Evolutionary conservation across 345 rosid species (phyloP), one percentile per base, ranked within the genome.

Genomic region (Eucalyptus regnans): DNA sequence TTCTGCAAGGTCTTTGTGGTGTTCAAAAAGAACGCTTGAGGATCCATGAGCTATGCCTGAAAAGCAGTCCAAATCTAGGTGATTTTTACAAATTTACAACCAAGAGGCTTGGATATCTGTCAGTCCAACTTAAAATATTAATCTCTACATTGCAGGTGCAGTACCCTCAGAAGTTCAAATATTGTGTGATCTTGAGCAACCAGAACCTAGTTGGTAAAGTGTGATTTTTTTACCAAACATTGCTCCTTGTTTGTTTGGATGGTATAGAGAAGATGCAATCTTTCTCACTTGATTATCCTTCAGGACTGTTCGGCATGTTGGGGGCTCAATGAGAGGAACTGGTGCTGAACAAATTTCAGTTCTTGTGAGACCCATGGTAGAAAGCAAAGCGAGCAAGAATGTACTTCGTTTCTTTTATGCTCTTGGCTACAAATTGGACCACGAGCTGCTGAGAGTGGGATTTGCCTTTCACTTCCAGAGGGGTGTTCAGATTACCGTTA

Each of bases 331-430:
- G 97, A 92, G 98, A 90, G 99, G 99, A 86, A 93, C 98, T 48
- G 98, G 99, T 86, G 99, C 99, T 33, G 99, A 98, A 86, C 98
- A 98, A 91, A 92, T 98, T 87, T 94, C 98, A 31, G 97, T 97
- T 90, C 91, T 98, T 83, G 98, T 98, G 2, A 94, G 99, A 92
- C 93, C 90, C 64, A 94, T 95, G 98, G 92, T 96, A 81, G 99
- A 97, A 86, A 97, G 99, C 91, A 98, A 96, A 95, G 97, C 95
- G n/a, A 97, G 99, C 97, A 97, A 96, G 96, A 97, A 96, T 49
- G 98, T 93, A 17, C 92, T 97, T 86, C 94, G 95, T 17, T 88
- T 96, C 87, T 98, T 98, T 90, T 92, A 94, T 54, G 91, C 96
- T 1, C 97, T 98, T 20, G 99, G 99, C 43, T 98, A 98, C 91